Evolutionary conservation across 2,329 filamentous ascomycete genomes (phyloP), one percentile per base, ranked within the genome.

Genomic region (Talaromyces sp.): DNA sequence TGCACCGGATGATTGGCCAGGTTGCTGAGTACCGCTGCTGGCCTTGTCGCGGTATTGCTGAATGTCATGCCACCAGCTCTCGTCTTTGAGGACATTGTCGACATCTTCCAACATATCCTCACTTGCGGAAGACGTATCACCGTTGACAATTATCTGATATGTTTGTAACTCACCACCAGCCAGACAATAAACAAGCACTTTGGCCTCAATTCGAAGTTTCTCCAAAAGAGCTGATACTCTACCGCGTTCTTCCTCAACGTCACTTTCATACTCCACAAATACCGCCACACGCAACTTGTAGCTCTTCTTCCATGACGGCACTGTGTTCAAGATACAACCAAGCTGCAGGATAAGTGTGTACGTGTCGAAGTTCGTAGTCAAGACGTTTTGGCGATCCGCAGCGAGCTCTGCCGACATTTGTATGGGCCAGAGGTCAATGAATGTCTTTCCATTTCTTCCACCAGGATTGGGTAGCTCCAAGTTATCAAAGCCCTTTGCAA

Each of bases 361-460:
- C 0, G 92, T 96, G 75, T 96, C 92, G 74, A 96, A 96, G 69
- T 96, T 96, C 0, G 91, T 95, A 0, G 92, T 96, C 63, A 94
- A 76, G 6, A 95, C 83, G 70, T 87, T 87, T 67, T 84, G 80
- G 1, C 84, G 84, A 68, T 89, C 87, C 1, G 89, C 82, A 0
- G 87, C 86, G 39, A 95, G 86, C 71, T 94, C 91, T 1, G 92
- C 92, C 6, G 92, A 94, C 91, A 96, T 96, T 69, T 96, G 93
- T 62, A 96, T 95, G 0, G 92, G 92, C 92, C 92, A 96, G 4
- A 96, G 80, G 72, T 96, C 92, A 67, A 96, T 91, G 72, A 89
- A 94, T 71, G 88, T 91, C 73, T 94, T 94, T 3, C 80, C 81
- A 62, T 89, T 86, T 19, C 75, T 72, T 3, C 83, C 84, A 45